phyloP scores from a whole-genome alignment of 371 early-diverging fungal species.

The Mortierella sp. region DNA sequence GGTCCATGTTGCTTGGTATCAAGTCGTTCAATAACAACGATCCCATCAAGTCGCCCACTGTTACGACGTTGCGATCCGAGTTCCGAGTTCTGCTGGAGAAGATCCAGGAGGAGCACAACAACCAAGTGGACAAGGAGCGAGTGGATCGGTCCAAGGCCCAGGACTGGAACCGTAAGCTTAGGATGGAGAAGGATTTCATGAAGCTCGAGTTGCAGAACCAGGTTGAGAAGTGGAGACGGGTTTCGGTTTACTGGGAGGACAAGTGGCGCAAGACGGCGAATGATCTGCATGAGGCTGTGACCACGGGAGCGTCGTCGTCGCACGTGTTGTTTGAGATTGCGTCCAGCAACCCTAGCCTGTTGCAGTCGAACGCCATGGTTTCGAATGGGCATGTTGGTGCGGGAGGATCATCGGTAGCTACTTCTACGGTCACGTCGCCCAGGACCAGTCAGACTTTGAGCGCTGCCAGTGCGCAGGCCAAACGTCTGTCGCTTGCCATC shows the following conservation, averaged over 20 bases:
- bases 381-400: background rate
- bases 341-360: constrained; percentile 3
- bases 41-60: constrained; percentile 58
- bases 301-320: constrained; percentile 37
- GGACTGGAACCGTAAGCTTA: constrained; percentile 58
- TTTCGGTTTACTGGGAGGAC: constrained; percentile 57
- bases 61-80: constrained; percentile 51
- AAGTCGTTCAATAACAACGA: constrained; percentile 60
- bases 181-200: constrained; percentile 60
- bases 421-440: constrained; percentile 22
- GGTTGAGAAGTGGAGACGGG: constrained; percentile 56
- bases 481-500: constrained; percentile 39
- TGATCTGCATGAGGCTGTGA: constrained; percentile 58
- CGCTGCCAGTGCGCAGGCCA: constrained; percentile 13
- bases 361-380: background rate
- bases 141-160: constrained; percentile 46
- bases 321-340: constrained; percentile 50
- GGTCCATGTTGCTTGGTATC: constrained; percentile 56
- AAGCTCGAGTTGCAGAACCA: constrained; percentile 58
- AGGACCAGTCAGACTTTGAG: constrained; percentile 29
- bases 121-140: constrained; percentile 43
- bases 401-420: background rate
- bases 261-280: constrained; percentile 59
- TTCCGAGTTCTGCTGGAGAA: constrained; percentile 54
- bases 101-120: constrained; percentile 54